Base-by-base conservation (phyloP, 1,284 basidiomycete species). In the Inonotus obliquus region DNA sequence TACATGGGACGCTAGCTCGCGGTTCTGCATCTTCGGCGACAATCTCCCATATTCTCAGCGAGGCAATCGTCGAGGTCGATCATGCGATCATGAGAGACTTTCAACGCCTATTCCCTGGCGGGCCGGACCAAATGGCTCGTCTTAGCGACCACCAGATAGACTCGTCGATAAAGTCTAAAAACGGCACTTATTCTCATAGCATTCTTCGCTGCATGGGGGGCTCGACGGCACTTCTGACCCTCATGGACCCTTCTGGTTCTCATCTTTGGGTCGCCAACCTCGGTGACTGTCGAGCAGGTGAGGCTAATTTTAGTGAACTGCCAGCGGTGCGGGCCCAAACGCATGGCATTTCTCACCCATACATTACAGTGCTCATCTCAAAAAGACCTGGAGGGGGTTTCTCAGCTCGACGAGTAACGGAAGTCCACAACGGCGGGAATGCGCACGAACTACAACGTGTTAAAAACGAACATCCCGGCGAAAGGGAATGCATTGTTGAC, bases 241-340 rank as follows among this genome's bases (percentile, higher is more conserved):
- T 88, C 39, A 71, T 79, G 39, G 83, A 87, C 70, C 81, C 84
- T 4, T 64, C 68, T 10, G 76, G 72, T 55, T 75, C 72, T 55
- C 78, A 84, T 65, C 65, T 89, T 11, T 88, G 86, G 86, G 74
- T 87, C 41, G 82, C 80, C n/a, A 86, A 84, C 70, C 73, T 89
- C 37, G 86, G 86, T 14, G 82, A 88, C 69, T 84, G 83, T 66
- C 79, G 80, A 68, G 85, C 86, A 71, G 81, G 86, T 85, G 67
- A 52, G 74, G 68, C 21, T 27, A 29, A 52, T 52, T 52, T 35
- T 52, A 52, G 51, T 21, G 41, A 39, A 58, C 27, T 11, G 35
- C 38, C 51, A 21, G 55, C 55, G 27, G 21, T 58, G 60, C 64
- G 29, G 55, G 62, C 29, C 60, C 59, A 21, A 41, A 57, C 39